These are phyloP conservation scores for Macrolepiota dolichaula DNA, from an alignment of 768 basidiomycete genomes.

Conservation along the genomic window DNA sequence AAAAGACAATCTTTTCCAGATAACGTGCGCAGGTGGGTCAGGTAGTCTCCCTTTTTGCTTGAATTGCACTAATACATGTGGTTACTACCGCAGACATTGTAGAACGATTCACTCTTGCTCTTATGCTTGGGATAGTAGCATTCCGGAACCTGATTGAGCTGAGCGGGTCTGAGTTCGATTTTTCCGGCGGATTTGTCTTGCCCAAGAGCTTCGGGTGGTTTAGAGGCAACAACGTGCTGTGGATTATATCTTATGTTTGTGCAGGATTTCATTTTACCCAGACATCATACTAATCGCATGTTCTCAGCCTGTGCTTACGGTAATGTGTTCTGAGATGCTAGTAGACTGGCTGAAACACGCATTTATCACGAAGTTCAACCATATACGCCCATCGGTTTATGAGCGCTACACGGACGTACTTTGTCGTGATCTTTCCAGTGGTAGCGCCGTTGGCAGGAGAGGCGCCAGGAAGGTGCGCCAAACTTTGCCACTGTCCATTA, in stretches of 20 bases:
- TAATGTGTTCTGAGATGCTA: constrained; percentile 86
- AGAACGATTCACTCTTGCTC: constrained; percentile 86
- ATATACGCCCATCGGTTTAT: constrained; percentile 93
- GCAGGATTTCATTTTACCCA: not conserved
- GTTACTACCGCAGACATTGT: constrained; percentile 74
- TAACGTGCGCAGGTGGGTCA: constrained; percentile 86
- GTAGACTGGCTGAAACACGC: constrained; percentile 99
- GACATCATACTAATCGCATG: not conserved
- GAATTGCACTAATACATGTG: not conserved
- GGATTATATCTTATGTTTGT: constrained; percentile 88
- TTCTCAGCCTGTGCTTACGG: constrained; percentile 82
- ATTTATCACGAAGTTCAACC: constrained; percentile 99
- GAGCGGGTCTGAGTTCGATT: constrained; percentile 84
- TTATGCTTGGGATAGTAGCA: constrained; percentile 91
- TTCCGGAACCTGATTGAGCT: constrained; percentile 95
- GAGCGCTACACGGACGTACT: constrained; percentile 94
- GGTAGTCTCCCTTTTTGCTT: not conserved
- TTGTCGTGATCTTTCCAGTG: constrained; percentile 87
- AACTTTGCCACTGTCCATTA: not conserved
- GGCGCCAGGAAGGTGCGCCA: constrained; percentile 63
- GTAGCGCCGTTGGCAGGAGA: constrained; percentile 64
- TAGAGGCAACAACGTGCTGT: constrained; percentile 71
- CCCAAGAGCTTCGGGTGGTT: constrained; percentile 87
- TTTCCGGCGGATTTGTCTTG: constrained; percentile 65
- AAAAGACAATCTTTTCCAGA: constrained; percentile 97